Base-by-base conservation (phyloP, 23 red algal species). In the Gracilaria caudata region DNA sequence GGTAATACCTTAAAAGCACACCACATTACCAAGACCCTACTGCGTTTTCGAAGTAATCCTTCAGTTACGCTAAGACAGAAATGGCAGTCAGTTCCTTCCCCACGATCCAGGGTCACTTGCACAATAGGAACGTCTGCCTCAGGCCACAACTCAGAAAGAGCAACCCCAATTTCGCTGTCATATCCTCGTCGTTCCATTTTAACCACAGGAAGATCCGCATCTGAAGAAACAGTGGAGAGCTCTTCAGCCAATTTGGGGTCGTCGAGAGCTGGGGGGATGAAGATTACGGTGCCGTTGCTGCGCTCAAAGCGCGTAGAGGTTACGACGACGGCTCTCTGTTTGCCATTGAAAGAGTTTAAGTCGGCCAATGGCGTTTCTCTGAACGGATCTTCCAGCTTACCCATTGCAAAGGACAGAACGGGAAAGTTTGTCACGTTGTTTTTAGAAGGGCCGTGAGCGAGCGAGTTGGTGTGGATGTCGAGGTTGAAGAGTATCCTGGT, bases 91-190 rank as follows among this genome's bases (percentile, higher is more conserved):
- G 60, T 8, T 32, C 60, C 60, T 24, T 87, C 25, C 8, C 49
- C 83, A 4, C 65, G 37, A 63, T 54, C 63, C 4, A 55, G 38
- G 33, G 83, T 76, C 35, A 87, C 25, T 20, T 51, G 36, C 20
- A 87, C 24, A n/a, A 87, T 63, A 16, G 83, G 83, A 21, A 76
- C 47, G 10, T 83, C 51, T 3, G 80, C 80, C 1, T 83, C 61
- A 56, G 80, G 80, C 25, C 55, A 83, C 57, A 83, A 19, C 19
- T 54, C 8, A 32, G 40, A 45, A n/a, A 87, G 63, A 32, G 83
- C 65, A 17, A 87, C 83, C 35, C 63, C 75, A 3, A 87, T 35
- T 16, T 65, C 83, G 26, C 76, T 39, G 28, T 73, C 68, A 37
- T 44, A 87, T 37, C 68, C 65, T 0, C 38, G 61, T 21, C 46